phyloP scores from a whole-genome alignment of 2,329 filamentous ascomycete species.

The Botrytis paeoniae region DNA sequence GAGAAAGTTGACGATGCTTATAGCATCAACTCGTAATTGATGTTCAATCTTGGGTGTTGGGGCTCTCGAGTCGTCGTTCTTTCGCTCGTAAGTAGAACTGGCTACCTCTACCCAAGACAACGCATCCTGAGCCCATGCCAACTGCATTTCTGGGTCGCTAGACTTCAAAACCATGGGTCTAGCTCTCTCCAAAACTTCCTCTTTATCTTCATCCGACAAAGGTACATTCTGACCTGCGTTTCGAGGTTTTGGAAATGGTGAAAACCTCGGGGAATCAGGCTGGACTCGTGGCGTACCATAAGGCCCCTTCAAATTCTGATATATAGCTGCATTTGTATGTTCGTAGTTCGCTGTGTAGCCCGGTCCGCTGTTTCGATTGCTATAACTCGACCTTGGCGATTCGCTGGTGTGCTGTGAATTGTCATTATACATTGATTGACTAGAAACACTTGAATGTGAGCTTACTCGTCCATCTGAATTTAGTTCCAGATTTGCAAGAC shows the following conservation, averaged over 20 bases:
- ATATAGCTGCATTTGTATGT: conserved; percentile 37
- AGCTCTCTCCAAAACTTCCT: conserved; percentile 81
- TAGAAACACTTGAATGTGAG: conserved; percentile 27
- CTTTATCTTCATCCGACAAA: conserved; percentile 90
- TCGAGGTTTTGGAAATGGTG: conserved; percentile 82
- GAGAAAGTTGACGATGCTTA: conserved; percentile 88
- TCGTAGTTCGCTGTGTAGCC: conserved; percentile 36
- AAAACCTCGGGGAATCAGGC: conserved; percentile 67
- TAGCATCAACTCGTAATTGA: conserved; percentile 79
- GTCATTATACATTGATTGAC: conserved; percentile 30
- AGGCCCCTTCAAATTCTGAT: conserved; percentile 36
- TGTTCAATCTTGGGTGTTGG: conserved; percentile 85
- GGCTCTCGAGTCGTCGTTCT: conserved; percentile 52
- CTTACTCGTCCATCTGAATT: conserved; percentile 51
- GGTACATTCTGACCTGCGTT: conserved; percentile 82
- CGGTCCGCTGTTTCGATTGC: conserved; percentile 25
- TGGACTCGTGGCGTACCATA: conserved; percentile 19
- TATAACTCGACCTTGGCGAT: conserved; percentile 19
- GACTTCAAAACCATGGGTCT: conserved; percentile 82
- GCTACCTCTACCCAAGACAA: conserved; percentile 84
- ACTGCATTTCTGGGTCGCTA: conserved; percentile 92
- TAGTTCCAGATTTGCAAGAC: conserved; percentile 85
- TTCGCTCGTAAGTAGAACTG: conserved; percentile 62
- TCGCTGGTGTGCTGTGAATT: conserved; percentile 21
- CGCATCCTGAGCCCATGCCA: conserved; percentile 93